Percentiles rank a stretch among this genome's conserved stretches.
phyloP scores from a whole-genome alignment of 441 rosid species.

The Gossypium trilobum region DNA sequence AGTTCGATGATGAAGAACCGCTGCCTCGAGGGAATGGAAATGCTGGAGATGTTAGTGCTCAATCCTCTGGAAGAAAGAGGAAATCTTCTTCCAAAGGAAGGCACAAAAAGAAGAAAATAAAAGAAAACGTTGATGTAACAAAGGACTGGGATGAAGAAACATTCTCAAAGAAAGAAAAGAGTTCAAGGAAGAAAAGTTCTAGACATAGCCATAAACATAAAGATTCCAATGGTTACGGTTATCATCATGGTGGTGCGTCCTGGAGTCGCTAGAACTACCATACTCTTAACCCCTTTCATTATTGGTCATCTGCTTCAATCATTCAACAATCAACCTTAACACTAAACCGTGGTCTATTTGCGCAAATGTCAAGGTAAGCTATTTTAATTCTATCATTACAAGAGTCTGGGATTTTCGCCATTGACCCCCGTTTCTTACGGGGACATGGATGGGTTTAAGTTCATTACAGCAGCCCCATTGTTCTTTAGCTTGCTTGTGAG shows the following conservation, averaged over 20 bases:
- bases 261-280: slow-evolving; percentile 3
- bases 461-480: not conserved
- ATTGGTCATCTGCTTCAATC: not conserved
- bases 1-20: slow-evolving; percentile 53
- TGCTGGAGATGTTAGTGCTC: slow-evolving; percentile 25
- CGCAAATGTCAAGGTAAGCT: not conserved
- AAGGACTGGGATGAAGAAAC: slow-evolving; percentile 21
- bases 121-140: slow-evolving; percentile 25
- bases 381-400: not conserved
- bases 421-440: not conserved
- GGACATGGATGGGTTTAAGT: not conserved
- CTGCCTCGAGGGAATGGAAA: slow-evolving; percentile 47
- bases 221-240: slow-evolving; percentile 19
- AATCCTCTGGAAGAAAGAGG: slow-evolving; percentile 45
- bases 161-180: slow-evolving; percentile 26
- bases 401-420: not conserved
- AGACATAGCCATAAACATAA: slow-evolving; percentile 12
- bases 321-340: not conserved
- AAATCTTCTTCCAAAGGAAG: slow-evolving; percentile 38
- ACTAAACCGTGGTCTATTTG: not conserved
- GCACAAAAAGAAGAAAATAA: slow-evolving; percentile 31
- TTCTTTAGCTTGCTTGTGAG: not conserved
- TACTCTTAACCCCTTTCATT: not conserved
- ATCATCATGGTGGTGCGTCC: slow-evolving; percentile 9
- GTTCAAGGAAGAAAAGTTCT: slow-evolving; percentile 25